These are phyloP conservation scores for Periglandula ipomoeae DNA, from an alignment of 2,329 filamentous ascomycete species.

Conservation along the genomic window DNA sequence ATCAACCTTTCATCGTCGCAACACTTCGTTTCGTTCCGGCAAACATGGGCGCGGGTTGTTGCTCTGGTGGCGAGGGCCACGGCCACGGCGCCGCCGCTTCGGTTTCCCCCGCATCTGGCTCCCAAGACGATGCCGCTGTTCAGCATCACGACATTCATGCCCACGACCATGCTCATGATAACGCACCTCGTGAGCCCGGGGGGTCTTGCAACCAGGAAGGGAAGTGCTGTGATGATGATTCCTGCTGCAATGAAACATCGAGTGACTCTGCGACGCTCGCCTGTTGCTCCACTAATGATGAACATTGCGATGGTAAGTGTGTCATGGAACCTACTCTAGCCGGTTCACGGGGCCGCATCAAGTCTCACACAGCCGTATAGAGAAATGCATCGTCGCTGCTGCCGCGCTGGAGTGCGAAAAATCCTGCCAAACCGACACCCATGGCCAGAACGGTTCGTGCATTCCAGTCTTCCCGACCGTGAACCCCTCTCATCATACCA, in stretches of 20 bases:
- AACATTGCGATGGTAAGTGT: constrained; percentile 17
- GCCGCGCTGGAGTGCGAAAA: constrained; percentile 22
- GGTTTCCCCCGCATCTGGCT: constrained; percentile 1
- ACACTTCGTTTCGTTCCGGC: not conserved
- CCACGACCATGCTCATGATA: not conserved
- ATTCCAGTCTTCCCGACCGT: not conserved
- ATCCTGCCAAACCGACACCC: constrained; percentile 16
- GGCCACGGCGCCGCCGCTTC: not conserved
- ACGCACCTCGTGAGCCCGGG: not conserved
- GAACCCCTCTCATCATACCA: not conserved
- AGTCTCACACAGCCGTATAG: constrained; percentile 12
- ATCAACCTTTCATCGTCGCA: not conserved
- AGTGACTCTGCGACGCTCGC: constrained; percentile 11
- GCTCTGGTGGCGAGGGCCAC: constrained; percentile 5
- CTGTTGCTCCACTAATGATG: constrained; percentile 19
- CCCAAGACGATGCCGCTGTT: not conserved
- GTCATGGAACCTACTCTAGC: not conserved
- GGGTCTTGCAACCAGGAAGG: constrained; percentile 2
- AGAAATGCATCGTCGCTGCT: constrained; percentile 22
- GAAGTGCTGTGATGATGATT: constrained; percentile 10
- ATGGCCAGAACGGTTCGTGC: constrained; percentile 15
- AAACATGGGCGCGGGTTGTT: constrained; percentile 10
- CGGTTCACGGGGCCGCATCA: not conserved
- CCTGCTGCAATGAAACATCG: constrained; percentile 12
- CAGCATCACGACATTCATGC: not conserved